A percentile compares a stretch with the other conserved stretches of the same genome.
These are phyloP conservation scores for Cystofilobasidium macerans DNA, from an alignment of 768 basidiomycete genomes.

Conservation along the genomic window DNA sequence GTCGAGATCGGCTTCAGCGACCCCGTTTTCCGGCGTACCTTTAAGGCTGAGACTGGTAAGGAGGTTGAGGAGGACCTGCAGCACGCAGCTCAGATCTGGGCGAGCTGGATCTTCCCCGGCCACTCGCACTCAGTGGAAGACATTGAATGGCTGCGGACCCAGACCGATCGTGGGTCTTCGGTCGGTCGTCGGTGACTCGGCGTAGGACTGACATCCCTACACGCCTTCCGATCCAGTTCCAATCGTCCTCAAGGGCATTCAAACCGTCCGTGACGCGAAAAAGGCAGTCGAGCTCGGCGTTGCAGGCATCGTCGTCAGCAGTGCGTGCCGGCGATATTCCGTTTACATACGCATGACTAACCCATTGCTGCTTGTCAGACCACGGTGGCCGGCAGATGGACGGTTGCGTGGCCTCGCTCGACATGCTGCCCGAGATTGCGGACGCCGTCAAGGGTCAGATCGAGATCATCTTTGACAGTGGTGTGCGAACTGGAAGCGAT, in stretches of 20 bases:
- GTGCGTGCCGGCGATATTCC: conserved; percentile 52
- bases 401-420: conserved; percentile 62
- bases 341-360: not conserved
- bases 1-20: conserved; percentile 43
- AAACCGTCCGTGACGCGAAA: conserved; percentile 57
- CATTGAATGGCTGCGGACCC: conserved; percentile 40
- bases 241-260: conserved; percentile 54
- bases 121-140: conserved; percentile 60
- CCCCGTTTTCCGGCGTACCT: conserved; percentile 51
- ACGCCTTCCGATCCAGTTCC: too few relatives aligned
- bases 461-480: conserved; percentile 63
- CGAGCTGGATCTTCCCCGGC: conserved; percentile 45
- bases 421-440: conserved; percentile 59
- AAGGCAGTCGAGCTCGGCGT: conserved; percentile 55
- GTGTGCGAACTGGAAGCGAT: conserved; percentile 65
- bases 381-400: conserved; percentile 50
- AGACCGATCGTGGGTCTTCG: not conserved
- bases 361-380: not conserved
- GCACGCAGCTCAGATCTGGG: conserved; percentile 39
- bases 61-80: conserved; percentile 36
- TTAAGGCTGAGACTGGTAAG: not conserved
- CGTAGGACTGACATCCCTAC: not conserved
- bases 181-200: not conserved
- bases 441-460: conserved; percentile 55
- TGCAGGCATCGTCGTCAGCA: conserved; percentile 68